These are phyloP conservation scores for Penicillium crystallinum DNA, from an alignment of 495 filamentous ascomycete genomes.

Conservation along the genomic window DNA sequence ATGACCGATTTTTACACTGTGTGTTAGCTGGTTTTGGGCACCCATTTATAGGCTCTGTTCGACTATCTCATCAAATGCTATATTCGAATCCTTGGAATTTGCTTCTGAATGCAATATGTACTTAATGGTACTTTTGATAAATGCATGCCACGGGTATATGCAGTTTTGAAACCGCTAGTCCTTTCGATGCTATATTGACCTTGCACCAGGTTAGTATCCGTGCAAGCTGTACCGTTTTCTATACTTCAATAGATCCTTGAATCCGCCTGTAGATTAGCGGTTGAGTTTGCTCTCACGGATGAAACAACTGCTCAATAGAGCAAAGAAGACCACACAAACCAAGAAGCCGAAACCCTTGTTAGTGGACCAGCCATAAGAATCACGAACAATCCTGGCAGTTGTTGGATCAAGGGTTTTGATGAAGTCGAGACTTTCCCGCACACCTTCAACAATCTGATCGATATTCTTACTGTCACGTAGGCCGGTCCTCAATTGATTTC, in stretches of 20 bases:
- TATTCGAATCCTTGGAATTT: no score
- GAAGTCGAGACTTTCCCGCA: slow-evolving; percentile 68
- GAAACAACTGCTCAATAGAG: slow-evolving; percentile 42
- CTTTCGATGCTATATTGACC: not conserved
- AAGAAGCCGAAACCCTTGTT: slow-evolving; percentile 45
- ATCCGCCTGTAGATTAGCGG: slow-evolving; percentile 15
- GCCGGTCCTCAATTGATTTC: slow-evolving; percentile 47
- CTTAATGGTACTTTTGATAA: not conserved
- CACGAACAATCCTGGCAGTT: slow-evolving; percentile 55
- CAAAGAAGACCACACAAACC: slow-evolving; percentile 40
- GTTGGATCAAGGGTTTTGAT: slow-evolving; percentile 62
- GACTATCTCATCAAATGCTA: no score
- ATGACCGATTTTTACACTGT: no score
- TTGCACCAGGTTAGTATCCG: not conserved
- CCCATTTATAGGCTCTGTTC: no score
- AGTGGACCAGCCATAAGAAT: slow-evolving; percentile 58
- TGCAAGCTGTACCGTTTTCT: not conserved
- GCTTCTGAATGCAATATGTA: not conserved
- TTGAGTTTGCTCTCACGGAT: slow-evolving; percentile 39
- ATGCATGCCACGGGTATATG: not conserved
- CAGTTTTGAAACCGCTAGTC: not conserved
- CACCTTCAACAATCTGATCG: slow-evolving; percentile 63
- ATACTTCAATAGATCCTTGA: not conserved
- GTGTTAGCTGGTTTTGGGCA: no score
- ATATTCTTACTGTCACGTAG: slow-evolving; percentile 56